Evolutionary conservation across 345 rosid genomes (phyloP).

Genomic region (Microthlaspi erraticum): DNA sequence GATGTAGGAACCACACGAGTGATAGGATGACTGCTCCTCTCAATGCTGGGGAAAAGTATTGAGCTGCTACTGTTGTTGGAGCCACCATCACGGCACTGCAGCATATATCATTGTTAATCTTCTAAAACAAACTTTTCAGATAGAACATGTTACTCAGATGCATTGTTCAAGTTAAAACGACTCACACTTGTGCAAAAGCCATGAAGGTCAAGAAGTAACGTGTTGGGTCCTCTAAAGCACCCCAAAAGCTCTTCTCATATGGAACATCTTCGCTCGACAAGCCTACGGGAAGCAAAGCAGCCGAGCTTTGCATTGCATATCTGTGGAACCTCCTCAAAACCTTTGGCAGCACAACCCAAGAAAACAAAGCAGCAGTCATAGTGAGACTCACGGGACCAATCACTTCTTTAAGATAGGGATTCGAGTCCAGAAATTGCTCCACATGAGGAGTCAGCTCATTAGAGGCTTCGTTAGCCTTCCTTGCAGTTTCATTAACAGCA

Average conservation of each 20-base stretch:
- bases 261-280: conserved; percentile 54
- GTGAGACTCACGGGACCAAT: conserved; percentile 66
- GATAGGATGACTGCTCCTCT: conserved; percentile 81
- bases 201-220: conserved; percentile 79
- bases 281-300: conserved; percentile 55
- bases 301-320: conserved; percentile 59
- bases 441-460: conserved; percentile 62
- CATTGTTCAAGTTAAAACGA: conserved; percentile 19
- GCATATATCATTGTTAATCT: conserved; percentile 36
- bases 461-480: conserved; percentile 66
- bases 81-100: conserved; percentile 82
- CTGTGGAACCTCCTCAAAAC: conserved; percentile 74
- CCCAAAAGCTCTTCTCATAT: conserved; percentile 83
- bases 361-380: conserved; percentile 63
- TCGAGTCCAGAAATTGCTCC: conserved; percentile 63
- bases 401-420: conserved; percentile 67
- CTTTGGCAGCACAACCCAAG: conserved; percentile 90
- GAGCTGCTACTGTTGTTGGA: conserved; percentile 78
- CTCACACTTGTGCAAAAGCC: conserved; percentile 85
- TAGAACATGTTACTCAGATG: neutral
- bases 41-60: conserved; percentile 67
- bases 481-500: conserved; percentile 53
- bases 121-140: neutral
- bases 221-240: conserved; percentile 90
- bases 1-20: conserved; percentile 83